These are phyloP conservation scores for Pholiota adiposa DNA, from an alignment of 1,284 basidiomycete species.

Conservation along the genomic window DNA sequence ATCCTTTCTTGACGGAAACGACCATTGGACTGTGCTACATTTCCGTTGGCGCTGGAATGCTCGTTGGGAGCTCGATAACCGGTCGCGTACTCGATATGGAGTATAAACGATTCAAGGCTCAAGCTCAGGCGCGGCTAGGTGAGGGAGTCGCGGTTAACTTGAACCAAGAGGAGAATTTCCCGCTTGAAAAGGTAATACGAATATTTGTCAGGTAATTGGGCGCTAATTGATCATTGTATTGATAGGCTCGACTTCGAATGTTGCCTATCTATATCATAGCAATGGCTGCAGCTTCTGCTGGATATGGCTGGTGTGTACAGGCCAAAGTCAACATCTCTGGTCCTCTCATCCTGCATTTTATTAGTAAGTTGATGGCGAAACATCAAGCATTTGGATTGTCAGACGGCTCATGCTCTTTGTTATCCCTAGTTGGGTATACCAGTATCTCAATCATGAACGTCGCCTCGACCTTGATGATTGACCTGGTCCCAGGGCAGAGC, in stretches of 20 bases:
- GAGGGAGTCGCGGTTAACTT: neutral
- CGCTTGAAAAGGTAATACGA: slow-evolving; percentile 47
- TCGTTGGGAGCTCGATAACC: slow-evolving; percentile 48
- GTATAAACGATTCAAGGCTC: slow-evolving; percentile 35
- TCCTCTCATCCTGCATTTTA: slow-evolving; percentile 60
- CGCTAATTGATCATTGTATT: too few relatives aligned
- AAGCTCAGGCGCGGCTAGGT: neutral
- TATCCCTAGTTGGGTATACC: slow-evolving; percentile 51
- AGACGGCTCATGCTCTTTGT: slow-evolving; percentile 18
- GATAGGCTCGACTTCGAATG: slow-evolving; percentile 51
- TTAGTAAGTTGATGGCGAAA: slow-evolving; percentile 44
- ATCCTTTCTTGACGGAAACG: slow-evolving; percentile 65
- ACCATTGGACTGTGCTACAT: slow-evolving; percentile 37
- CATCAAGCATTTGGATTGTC: slow-evolving; percentile 11
- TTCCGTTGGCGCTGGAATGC: slow-evolving; percentile 62
- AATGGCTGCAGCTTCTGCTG: slow-evolving; percentile 47
- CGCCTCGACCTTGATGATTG: slow-evolving; percentile 44
- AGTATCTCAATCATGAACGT: slow-evolving; percentile 37
- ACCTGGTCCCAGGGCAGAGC: slow-evolving; percentile 43
- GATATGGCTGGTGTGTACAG: slow-evolving; percentile 71
- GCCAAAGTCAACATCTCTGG: slow-evolving; percentile 52
- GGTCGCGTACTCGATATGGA: slow-evolving; percentile 63
- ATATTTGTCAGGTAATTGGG: neutral
- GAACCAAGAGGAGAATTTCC: slow-evolving; percentile 1
- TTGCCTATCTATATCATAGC: slow-evolving; percentile 47